Base-by-base conservation (phyloP, 2,329 filamentous ascomycete species). In the Aspergillus persii region DNA sequence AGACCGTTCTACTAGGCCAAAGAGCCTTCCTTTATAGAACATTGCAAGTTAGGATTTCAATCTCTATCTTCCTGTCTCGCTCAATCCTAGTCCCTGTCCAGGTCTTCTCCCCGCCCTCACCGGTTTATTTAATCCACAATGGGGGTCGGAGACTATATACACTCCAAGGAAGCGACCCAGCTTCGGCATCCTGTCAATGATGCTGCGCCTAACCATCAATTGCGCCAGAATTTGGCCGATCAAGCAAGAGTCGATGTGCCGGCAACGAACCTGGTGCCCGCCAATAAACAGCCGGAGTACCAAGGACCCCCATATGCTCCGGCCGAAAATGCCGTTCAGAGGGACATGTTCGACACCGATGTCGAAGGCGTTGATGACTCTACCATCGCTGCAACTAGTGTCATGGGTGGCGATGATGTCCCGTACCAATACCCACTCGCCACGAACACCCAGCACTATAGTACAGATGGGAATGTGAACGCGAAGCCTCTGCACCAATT, bases 311-410 rank as follows among this genome's bases (percentile, higher is more conserved):
- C 62, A 46, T 58, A 59, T 23, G 61, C 65, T 54, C 63, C 66
- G 36, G 60, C 54, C 31, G 62, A 64, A 44, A 63, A 64, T 54
- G 60, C 50, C 53, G 57, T 48, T 18, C 66, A 69, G 30, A 67
- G 67, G 33, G 75, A 77, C 59, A 66, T 71, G 60, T 79, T 79
- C 61, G 76, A 79, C 60, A 79, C 76, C 4, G 76, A 79, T 61
- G 74, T 78, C 8, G 76, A 79, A 58, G 76, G 71, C 9, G 66
- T 77, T 8, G 76, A 79, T 67, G 76, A 79, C 61, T 78, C 76
- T 3, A 78, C 76, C 6, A 71, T 77, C 65, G 72, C 70, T 2
- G 72, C 66, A 23, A 74, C 71, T 26, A 77, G 79, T 68, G 59
- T 80, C 57, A 61, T 76, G 55, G 72, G 68, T 31, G 65, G 63